Evolutionary conservation across 108 stramenopile species (phyloP).

Genomic region (Skeletonema potamos): DNA sequence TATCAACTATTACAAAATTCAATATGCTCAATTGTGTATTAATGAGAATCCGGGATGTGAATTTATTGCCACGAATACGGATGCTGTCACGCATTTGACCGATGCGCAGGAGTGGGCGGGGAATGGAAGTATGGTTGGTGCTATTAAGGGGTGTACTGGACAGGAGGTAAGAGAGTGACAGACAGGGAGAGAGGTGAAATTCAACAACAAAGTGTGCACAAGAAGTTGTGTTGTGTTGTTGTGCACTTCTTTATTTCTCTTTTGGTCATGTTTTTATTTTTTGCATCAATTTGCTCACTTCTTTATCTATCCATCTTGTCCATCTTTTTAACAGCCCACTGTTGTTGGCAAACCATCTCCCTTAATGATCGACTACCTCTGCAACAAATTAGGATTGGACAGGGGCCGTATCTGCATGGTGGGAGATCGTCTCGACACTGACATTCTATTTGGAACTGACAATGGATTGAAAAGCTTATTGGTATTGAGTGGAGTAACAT

Average conservation of each 20-base stretch:
- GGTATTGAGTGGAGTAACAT: slow-evolving; percentile 95
- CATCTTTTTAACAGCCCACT: slow-evolving; percentile 69
- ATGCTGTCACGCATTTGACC: slow-evolving; percentile 97
- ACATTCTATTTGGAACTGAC: slow-evolving; percentile 95
- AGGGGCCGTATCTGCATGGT: slow-evolving; percentile 92
- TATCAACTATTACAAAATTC: slow-evolving; percentile 99
- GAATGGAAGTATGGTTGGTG: slow-evolving; percentile 96
- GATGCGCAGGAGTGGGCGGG: slow-evolving; percentile 99
- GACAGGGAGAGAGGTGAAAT: too few species aligned
- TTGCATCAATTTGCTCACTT: not conserved
- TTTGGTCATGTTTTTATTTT: not conserved
- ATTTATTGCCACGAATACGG: slow-evolving; percentile 98
- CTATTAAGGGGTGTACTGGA: slow-evolving; percentile 97
- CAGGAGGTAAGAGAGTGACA: slow-evolving; percentile 29
- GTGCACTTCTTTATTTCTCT: not conserved
- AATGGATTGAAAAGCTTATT: slow-evolving; percentile 94
- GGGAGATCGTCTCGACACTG: slow-evolving; percentile 98
- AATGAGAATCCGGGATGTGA: slow-evolving; percentile 92
- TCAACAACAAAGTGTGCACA: not conserved
- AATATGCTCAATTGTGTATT: slow-evolving; percentile 97
- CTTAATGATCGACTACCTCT: slow-evolving; percentile 98
- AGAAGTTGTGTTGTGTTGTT: not conserved
- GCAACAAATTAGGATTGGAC: slow-evolving; percentile 81
- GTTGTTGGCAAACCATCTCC: slow-evolving; percentile 97
- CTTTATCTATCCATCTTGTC: not conserved